Evolutionary conservation across 805 yeast genomes (phyloP).

Genomic region (Metschnikowia arizonensis): DNA sequence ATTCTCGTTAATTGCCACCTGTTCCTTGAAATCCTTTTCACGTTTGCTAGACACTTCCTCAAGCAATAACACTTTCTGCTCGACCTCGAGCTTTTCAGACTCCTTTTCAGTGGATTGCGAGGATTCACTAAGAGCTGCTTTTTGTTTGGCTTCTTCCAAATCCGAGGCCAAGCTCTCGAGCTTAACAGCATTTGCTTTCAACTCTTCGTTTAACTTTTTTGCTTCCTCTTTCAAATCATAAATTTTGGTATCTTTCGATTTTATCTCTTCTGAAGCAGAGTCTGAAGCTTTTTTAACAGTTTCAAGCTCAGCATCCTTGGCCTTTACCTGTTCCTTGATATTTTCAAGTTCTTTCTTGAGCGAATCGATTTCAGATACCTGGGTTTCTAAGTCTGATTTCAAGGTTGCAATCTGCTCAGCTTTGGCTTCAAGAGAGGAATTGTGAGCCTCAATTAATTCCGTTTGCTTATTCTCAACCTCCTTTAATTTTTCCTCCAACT

Average conservation of each 20-base stretch:
- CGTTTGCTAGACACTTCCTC: constrained; percentile 1
- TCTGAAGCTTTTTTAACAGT: not conserved
- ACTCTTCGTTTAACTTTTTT: not conserved
- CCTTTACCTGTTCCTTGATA: not conserved
- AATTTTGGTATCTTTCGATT: not conserved
- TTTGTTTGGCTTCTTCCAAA: constrained; percentile 2
- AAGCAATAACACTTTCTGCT: constrained; percentile 8
- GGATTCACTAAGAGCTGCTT: not conserved
- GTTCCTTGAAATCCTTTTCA: not conserved
- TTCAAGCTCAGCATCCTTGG: not conserved
- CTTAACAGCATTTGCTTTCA: constrained; percentile 1
- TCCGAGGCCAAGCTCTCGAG: constrained; percentile 4
- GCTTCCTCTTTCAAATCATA: not conserved
- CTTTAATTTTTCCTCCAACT: not conserved
- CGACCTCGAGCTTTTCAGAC: constrained; percentile 10
- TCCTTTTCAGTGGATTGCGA: not conserved
- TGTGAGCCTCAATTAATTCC: not conserved
- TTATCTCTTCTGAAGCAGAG: not conserved
- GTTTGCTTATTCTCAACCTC: not conserved
- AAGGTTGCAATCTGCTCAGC: not conserved
- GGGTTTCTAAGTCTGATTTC: not conserved
- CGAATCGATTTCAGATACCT: not conserved
- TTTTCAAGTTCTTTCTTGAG: not conserved
- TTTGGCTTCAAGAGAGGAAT: not conserved
- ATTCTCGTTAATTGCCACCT: not conserved